phyloP scores from a whole-genome alignment of 2,329 filamentous ascomycete species.

The Talaromyces sp. region DNA sequence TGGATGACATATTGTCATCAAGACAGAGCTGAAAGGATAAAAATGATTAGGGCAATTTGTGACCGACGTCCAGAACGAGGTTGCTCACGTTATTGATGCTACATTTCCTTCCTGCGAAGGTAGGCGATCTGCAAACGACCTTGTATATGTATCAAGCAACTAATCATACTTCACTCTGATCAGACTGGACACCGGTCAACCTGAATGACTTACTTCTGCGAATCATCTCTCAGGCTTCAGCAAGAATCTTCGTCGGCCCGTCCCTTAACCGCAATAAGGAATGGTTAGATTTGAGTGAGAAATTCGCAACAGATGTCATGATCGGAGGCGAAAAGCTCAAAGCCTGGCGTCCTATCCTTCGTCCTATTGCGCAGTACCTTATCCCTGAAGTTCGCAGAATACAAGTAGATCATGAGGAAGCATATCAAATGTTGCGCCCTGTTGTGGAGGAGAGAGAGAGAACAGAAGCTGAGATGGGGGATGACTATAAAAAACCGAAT shows the following conservation, averaged over 20 bases:
- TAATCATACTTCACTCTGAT: too few species aligned
- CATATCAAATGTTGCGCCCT: slow-evolving; percentile 7
- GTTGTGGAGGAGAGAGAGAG: neutral
- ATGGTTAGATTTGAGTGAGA: slow-evolving; percentile 6
- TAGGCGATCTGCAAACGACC: neutral
- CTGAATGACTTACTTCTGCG: slow-evolving; percentile 11
- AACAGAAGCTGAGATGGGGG: neutral
- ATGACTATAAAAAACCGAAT: neutral
- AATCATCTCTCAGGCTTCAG: slow-evolving; percentile 10
- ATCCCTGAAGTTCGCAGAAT: slow-evolving; percentile 7
- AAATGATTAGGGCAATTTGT: neutral
- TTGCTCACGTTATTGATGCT: slow-evolving; percentile 1
- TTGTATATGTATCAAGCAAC: neutral
- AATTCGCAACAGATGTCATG: slow-evolving; percentile 7
- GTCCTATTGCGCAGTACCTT: slow-evolving; percentile 3
- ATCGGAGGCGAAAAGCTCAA: slow-evolving; percentile 5
- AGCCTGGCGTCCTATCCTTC: neutral
- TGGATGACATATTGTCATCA: neutral
- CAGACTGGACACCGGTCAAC: slow-evolving; percentile 7
- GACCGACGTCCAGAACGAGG: slow-evolving; percentile 5
- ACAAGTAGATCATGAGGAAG: slow-evolving; percentile 6
- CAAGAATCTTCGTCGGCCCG: slow-evolving; percentile 9
- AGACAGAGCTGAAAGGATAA: neutral
- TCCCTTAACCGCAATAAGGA: slow-evolving; percentile 8
- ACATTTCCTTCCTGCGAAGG: slow-evolving; percentile 1